These are phyloP conservation scores for Lophiostoma macrostomum DNA, from an alignment of 495 filamentous ascomycete species.

Conservation along the genomic window DNA sequence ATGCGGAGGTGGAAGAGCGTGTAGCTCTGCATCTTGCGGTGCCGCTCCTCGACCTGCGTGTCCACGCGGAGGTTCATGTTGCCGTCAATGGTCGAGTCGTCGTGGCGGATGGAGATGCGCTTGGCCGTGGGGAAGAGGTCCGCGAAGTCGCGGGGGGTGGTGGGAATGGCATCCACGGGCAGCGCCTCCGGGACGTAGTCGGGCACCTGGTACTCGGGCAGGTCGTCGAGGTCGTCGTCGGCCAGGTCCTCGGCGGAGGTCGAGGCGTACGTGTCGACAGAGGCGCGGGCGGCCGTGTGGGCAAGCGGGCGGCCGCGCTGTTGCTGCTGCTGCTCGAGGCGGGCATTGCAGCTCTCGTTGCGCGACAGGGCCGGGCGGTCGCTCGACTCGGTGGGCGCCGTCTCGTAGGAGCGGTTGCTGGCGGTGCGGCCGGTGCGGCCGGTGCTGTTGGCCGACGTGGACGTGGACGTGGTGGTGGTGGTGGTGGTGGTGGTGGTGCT, in stretches of 20 bases:
- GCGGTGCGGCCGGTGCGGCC: constrained; percentile 53
- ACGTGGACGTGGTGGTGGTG: too few species aligned
- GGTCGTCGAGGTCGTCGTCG: constrained; percentile 44
- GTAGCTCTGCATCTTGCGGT: constrained; percentile 60
- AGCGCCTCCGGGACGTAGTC: constrained; percentile 60
- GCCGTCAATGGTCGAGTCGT: constrained; percentile 86
- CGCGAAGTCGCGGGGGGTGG: constrained; percentile 80
- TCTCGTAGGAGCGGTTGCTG: constrained; percentile 65
- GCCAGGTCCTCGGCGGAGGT: constrained; percentile 62
- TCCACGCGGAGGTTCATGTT: constrained; percentile 97
- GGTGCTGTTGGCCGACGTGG: constrained; percentile 32
- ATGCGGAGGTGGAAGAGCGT: constrained; percentile 94
- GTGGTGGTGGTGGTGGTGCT: constrained; percentile 39
- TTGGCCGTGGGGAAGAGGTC: constrained; percentile 81
- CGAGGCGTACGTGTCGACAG: constrained; percentile 78
- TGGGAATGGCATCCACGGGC: constrained; percentile 62
- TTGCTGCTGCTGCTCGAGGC: constrained; percentile 36
- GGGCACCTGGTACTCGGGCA: constrained; percentile 42
- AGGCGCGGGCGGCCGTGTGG: constrained; percentile 55
- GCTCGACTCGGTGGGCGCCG: constrained; percentile 64
- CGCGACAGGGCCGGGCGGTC: constrained; percentile 45
- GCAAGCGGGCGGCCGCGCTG: constrained; percentile 37
- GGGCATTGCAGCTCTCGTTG: constrained; percentile 39
- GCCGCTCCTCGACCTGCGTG: constrained; percentile 60
- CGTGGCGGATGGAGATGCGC: constrained; percentile 79